Base-by-base conservation (phyloP, 805 yeast species). In the Lachancea thermotolerans region DNA sequence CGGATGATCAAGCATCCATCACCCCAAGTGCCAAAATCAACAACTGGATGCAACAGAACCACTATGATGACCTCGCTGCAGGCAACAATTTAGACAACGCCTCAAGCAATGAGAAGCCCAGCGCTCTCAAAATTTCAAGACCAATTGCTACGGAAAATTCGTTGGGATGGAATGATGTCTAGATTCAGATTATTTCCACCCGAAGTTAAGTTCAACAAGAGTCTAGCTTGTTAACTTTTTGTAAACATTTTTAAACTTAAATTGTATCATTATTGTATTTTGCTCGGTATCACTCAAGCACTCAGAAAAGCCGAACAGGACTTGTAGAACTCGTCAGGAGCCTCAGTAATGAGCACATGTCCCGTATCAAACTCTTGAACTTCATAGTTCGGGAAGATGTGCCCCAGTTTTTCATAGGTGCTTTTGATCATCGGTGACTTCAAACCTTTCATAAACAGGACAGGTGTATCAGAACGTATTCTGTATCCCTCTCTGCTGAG, bases 121-220 rank as follows among this genome's bases (percentile, higher is more conserved):
- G 44, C 6, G 45, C 47, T 45, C 60, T 70, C 36, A 70, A 63
- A 35, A 83, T 83, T 34, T 80, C 86, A 7, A 77, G 74, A 45
- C 91, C 91, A 10, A 82, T 82, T 32, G 80, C 82, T 45, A 74
- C 83, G 3, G 78, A 78, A 49, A 83, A 81, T 59, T 82, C 91
- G 2, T 68, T 83, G 48, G 90, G 90, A 30, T 83, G 90, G 90
- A 64, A 54, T 43, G 64, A 56, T 40, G 43, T 59, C 40, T 69
- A 55, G 59, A 10, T 35, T 18, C 18, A 25, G 28, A 35, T 4
- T 18, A 6, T 12, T 12, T 4, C 21, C 12, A 11, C n/a, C 17
- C 12, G 37, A 15, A n/a, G 10, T 6, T 32, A 28, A 21, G 25
- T 21, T 21, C 4, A 21, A 21, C 25, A 21, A 21, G 25, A 21